These are phyloP conservation scores for Tilletia caries DNA, from an alignment of 1,284 basidiomycete species.

Conservation along the genomic window DNA sequence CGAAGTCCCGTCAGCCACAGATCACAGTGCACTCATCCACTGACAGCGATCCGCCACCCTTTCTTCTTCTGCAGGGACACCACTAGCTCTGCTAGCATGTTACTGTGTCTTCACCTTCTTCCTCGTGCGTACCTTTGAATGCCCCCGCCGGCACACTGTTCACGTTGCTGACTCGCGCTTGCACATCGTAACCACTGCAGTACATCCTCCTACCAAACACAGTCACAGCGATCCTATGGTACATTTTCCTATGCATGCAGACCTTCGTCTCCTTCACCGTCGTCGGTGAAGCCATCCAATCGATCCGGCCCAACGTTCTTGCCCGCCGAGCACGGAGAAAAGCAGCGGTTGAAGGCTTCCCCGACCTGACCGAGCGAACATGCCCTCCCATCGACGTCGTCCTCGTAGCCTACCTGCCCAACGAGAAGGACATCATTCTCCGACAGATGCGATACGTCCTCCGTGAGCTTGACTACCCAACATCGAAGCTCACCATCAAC, in stretches of 20 bases:
- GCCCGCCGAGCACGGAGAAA: constrained; percentile 12
- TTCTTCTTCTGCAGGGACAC: constrained; percentile 1
- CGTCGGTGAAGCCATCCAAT: constrained; percentile 14
- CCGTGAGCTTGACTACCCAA: constrained; percentile 13
- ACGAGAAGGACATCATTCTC: constrained; percentile 18
- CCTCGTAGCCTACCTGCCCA: constrained; percentile 18
- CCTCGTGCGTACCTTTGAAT: neutral
- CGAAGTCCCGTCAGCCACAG: neutral
- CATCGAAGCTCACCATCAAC: constrained; percentile 13
- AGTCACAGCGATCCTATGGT: constrained; percentile 9
- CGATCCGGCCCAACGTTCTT: constrained; percentile 14
- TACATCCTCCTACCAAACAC: constrained; percentile 10
- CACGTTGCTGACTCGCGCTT: neutral
- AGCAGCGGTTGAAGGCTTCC: constrained; percentile 1
- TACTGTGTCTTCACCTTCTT: constrained; percentile 14
- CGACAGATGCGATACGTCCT: constrained; percentile 15
- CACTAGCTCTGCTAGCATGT: neutral
- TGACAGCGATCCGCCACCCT: neutral
- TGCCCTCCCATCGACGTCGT: constrained; percentile 15
- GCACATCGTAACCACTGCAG: neutral
- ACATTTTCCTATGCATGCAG: constrained; percentile 9
- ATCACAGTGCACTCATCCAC: neutral
- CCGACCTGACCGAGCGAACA: neutral
- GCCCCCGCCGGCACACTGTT: neutral
- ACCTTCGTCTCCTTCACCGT: constrained; percentile 16